phyloP scores from a whole-genome alignment of 1,284 basidiomycete genomes.

The Tilletiopsis washingtonensis region DNA sequence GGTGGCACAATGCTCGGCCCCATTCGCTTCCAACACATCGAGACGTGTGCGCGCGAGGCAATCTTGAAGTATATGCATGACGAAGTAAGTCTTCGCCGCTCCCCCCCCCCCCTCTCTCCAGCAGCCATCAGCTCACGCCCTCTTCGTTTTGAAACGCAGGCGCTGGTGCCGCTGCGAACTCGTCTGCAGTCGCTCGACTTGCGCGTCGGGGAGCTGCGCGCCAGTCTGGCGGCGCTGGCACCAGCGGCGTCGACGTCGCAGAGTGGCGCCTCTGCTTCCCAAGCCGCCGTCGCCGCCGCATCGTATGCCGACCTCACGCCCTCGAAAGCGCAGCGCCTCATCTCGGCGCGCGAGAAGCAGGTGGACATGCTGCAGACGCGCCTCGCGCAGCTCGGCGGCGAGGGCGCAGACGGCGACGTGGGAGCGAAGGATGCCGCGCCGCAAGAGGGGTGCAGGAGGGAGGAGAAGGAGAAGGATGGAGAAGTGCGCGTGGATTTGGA shows the following conservation, averaged over 20 bases:
- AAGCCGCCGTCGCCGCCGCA: not conserved
- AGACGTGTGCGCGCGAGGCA: constrained; percentile 64
- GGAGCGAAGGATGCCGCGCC: no score
- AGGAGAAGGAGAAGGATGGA: no score
- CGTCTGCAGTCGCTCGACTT: no score
- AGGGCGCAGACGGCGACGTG: not conserved
- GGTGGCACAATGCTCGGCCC: constrained; percentile 66
- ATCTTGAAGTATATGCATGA: constrained; percentile 60
- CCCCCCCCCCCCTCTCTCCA: not conserved
- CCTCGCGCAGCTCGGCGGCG: not conserved
- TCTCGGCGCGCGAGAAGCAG: constrained; percentile 23
- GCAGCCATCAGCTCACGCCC: constrained; percentile 55
- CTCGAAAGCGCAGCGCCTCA: constrained; percentile 21
- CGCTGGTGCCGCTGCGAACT: constrained; percentile 16
- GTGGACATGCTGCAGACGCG: constrained; percentile 19
- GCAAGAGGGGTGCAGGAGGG: no score
- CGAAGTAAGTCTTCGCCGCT: constrained; percentile 50
- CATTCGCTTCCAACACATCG: constrained; percentile 68
- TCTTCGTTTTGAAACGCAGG: constrained; percentile 53
- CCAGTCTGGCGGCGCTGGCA: not conserved
- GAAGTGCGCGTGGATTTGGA: no score
- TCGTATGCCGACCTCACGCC: constrained; percentile 22
- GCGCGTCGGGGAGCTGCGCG: constrained; percentile 23
- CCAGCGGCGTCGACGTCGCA: not conserved
- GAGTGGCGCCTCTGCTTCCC: not conserved